Base-by-base conservation (phyloP, 2,329 filamentous ascomycete genomes). In the Xylaria multiplex region DNA sequence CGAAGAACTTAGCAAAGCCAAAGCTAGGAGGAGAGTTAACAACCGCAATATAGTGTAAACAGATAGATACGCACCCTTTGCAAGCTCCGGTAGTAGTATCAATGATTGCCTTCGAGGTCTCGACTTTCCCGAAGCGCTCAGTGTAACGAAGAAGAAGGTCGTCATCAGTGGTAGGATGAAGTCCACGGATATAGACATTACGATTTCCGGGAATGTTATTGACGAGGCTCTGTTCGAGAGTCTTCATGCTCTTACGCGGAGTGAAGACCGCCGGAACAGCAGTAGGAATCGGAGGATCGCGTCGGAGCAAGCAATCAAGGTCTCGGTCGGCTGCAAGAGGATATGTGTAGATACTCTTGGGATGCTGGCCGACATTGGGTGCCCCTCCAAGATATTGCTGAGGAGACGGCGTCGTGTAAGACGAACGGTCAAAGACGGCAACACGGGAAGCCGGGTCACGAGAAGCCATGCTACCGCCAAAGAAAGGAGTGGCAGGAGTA, bases 81-180 rank as follows among this genome's bases (percentile, higher is more conserved):
- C 96, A 99, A 69, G 93, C 90, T 66, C 93, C 93, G 55, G 93
- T 97, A 72, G 91, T 90, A 59, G 94, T 91, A 81, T 99, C 96
- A 75, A 99, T 97, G 81, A 99, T 99, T 14, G 96, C 96, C 85
- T 99, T 99, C 76, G 93, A 97, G 71, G 94, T 97, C 81, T 97
- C 93, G 64, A 99, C 96, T 67, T 91, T 90, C 48, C 96, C 96
- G 76, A 98, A 99, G 57, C 95, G 92, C 72, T 88, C 85, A 49
- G 95, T 91, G 81, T 96, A 98, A 49, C 85, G 85, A 73, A 91
- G 87, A 19, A 99, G 84, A 77, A 96, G 90, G 56, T 96, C 92
- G 75, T 99, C 96, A 55, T 96, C 96, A 0, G 95, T 99, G 73
- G 96, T 95, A 0, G 96, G 95, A 70, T 97, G 92, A 69, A 99